Evolutionary conservation across 148 eudicot genomes (phyloP).

Genomic region (Rhododendron williamsianum): DNA sequence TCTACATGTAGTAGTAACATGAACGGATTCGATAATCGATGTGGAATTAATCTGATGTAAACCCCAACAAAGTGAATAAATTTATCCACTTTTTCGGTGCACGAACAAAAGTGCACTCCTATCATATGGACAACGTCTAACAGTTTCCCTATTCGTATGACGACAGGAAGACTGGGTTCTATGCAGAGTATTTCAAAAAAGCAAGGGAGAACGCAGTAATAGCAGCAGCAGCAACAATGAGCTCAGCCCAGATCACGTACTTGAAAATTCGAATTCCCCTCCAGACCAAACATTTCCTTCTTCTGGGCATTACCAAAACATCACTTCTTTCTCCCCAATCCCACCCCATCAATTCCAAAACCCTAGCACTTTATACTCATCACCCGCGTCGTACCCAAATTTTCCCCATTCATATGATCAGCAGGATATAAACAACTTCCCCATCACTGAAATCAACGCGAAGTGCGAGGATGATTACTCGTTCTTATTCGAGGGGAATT

Average conservation of each 20-base stretch:
- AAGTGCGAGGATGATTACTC: conserved; percentile 34
- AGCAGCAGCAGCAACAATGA: not conserved
- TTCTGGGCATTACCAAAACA: conserved; percentile 12
- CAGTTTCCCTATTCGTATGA: not conserved
- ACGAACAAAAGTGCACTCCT: not conserved
- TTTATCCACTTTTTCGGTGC: not conserved
- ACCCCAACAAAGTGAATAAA: not conserved
- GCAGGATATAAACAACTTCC: not conserved
- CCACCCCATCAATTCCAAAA: conserved; percentile 21
- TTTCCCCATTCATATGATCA: conserved; percentile 20
- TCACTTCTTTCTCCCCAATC: conserved; percentile 20
- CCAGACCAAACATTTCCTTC: not conserved
- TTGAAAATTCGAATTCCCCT: conserved; percentile 29
- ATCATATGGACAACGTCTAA: not conserved
- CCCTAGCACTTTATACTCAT: conserved; percentile 10
- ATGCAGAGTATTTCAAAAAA: conserved; percentile 36
- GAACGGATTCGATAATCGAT: too few relatives aligned
- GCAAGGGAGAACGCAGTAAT: conserved; percentile 13
- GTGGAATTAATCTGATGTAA: too few relatives aligned
- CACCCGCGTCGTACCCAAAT: conserved; percentile 24
- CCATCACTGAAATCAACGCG: conserved; percentile 1
- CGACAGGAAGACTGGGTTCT: conserved; percentile 48
- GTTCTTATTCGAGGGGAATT: conserved; percentile 42
- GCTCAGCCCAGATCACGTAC: conserved; percentile 12
- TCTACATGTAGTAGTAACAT: too few relatives aligned